Evolutionary conservation across 2,329 filamentous ascomycete species (phyloP).

Genomic region (Aspergillus cejpii): DNA sequence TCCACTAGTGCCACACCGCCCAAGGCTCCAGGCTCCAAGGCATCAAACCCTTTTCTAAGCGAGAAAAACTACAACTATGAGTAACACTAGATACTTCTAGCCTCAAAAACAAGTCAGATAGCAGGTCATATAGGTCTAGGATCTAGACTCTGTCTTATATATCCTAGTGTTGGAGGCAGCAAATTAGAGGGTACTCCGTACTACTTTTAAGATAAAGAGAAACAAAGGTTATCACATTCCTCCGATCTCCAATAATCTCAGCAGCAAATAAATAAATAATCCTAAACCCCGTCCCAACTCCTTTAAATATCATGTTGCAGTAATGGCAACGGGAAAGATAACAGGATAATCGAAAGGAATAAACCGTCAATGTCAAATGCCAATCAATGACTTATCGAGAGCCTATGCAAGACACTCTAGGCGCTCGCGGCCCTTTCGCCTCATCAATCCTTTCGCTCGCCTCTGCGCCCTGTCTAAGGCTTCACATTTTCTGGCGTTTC

Average conservation of each 20-base stretch:
- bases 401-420: slow-evolving; percentile 5
- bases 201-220: too few species aligned
- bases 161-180: too few species aligned
- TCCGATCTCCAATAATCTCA: too few species aligned
- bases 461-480: slow-evolving; percentile 32
- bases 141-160: too few species aligned
- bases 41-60: slow-evolving; percentile 1
- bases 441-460: slow-evolving; percentile 28
- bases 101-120: too few species aligned
- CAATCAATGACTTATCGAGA: neutral
- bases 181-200: too few species aligned
- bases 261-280: too few species aligned
- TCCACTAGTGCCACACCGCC: slow-evolving; percentile 18
- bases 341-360: neutral
- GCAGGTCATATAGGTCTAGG: too few species aligned
- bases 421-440: slow-evolving; percentile 14
- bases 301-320: neutral
- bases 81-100: neutral
- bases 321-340: neutral
- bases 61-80: neutral
- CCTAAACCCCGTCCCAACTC: neutral
- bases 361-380: neutral
- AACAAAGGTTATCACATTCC: too few species aligned
- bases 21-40: neutral
- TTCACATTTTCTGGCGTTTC: slow-evolving; percentile 23